A percentile compares a stretch with the other conserved stretches of the same genome.
phyloP scores from a whole-genome alignment of 1,139 yeast genomes.

The Debaryomyces subglobosus region DNA sequence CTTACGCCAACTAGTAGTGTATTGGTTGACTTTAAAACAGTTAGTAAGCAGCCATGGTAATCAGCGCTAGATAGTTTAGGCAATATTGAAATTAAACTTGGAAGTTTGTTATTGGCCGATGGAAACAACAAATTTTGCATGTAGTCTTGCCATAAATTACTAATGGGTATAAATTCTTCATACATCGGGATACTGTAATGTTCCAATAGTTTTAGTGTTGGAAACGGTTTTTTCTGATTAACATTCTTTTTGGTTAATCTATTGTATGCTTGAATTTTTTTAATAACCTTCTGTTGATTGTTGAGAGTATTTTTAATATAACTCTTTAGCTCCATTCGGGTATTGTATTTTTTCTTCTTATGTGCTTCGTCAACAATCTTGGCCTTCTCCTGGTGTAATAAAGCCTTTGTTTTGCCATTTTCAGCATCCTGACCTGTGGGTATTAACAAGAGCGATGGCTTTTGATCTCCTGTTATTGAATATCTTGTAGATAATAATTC shows the following conservation, averaged over 20 bases:
- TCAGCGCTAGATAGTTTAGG: constrained; percentile 78
- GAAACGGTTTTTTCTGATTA: constrained; percentile 23
- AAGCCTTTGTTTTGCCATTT: constrained; percentile 20
- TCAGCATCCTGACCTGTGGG: constrained; percentile 39
- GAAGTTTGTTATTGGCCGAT: constrained; percentile 24
- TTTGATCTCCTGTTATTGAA: constrained; percentile 58
- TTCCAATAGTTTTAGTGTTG: constrained; percentile 30
- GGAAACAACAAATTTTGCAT: constrained; percentile 54
- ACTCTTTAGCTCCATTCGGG: constrained; percentile 48
- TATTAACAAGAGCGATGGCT: constrained; percentile 54
- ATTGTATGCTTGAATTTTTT: constrained; percentile 34
- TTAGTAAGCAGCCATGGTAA: constrained; percentile 73
- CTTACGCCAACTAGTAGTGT: constrained; percentile 59
- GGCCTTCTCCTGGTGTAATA: constrained; percentile 19
- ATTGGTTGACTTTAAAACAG: constrained; percentile 62
- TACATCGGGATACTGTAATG: constrained; percentile 51
- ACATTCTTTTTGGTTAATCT: constrained; percentile 17
- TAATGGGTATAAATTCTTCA: constrained; percentile 55
- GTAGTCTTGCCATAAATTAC: constrained; percentile 65
- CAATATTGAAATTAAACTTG: constrained; percentile 38
- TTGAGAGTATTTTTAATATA: constrained; percentile 42
- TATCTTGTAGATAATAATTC: constrained; percentile 60
- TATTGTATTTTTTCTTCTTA: constrained; percentile 27
- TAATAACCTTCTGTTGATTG: constrained; percentile 41
- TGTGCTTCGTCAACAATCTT: constrained; percentile 14